phyloP scores from a whole-genome alignment of 2,329 filamentous ascomycete genomes.

The Aspergillus brunneoviolaceus region DNA sequence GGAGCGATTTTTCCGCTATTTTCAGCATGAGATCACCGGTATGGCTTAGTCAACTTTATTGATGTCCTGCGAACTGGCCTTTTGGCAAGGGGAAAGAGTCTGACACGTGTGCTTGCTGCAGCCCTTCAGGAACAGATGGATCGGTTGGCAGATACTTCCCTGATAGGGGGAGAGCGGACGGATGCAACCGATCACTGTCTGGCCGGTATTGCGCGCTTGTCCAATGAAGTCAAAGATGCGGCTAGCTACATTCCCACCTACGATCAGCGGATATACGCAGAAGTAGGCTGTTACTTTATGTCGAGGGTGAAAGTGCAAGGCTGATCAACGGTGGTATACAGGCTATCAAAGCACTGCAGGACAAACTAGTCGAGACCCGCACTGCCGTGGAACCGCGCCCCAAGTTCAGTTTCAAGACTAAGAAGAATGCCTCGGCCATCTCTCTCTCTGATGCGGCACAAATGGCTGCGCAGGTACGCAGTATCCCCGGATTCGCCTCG shows the following conservation, averaged over 20 bases:
- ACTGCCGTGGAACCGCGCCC: slow-evolving; percentile 69
- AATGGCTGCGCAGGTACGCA: slow-evolving; percentile 50
- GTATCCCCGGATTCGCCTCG: slow-evolving; percentile 44
- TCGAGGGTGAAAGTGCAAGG: background rate
- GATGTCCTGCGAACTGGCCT: slow-evolving; percentile 6
- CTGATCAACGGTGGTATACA: slow-evolving; percentile 33
- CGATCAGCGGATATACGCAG: slow-evolving; percentile 81
- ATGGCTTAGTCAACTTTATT: slow-evolving; percentile 27
- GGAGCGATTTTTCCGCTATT: slow-evolving; percentile 81
- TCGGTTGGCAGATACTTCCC: slow-evolving; percentile 61
- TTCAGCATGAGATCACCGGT: slow-evolving; percentile 74
- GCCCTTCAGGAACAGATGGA: slow-evolving; percentile 75
- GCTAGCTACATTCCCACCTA: slow-evolving; percentile 81
- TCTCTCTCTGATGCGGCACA: slow-evolving; percentile 58
- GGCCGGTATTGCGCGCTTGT: slow-evolving; percentile 74
- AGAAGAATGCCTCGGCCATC: slow-evolving; percentile 55
- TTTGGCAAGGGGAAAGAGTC: slow-evolving; percentile 12
- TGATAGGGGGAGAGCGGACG: slow-evolving; percentile 70
- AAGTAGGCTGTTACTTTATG: slow-evolving; percentile 52
- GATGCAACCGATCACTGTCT: slow-evolving; percentile 80
- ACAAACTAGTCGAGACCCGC: slow-evolving; percentile 71
- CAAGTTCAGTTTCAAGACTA: slow-evolving; percentile 78
- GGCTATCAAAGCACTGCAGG: slow-evolving; percentile 77
- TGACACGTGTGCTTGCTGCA: slow-evolving; percentile 38
- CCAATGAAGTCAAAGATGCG: slow-evolving; percentile 81